Conservation (phyloP, 805 yeast species). For the Candida nonsorbophila region DNA sequence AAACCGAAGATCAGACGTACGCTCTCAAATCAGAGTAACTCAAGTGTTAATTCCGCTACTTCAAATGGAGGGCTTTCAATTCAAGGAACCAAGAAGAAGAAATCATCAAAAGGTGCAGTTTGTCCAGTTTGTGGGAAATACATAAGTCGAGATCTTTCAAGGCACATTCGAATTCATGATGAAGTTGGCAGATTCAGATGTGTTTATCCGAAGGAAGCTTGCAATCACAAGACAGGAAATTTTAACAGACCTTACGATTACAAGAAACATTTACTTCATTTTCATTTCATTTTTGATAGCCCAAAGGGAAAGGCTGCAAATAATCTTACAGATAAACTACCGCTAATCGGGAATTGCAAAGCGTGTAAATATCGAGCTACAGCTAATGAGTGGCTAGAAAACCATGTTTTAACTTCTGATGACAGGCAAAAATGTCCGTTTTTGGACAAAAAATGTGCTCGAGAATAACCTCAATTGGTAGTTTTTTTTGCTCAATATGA, state of each 20-base stretch:
- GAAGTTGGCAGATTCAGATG: slow-evolving; percentile 40
- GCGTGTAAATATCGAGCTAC: slow-evolving; percentile 45
- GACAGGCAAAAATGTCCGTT: slow-evolving; percentile 15
- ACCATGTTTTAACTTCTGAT: slow-evolving; percentile 42
- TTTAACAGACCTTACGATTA: slow-evolving; percentile 43
- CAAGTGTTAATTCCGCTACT: slow-evolving; percentile 9
- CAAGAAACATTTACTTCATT: slow-evolving; percentile 39
- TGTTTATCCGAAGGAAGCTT: slow-evolving; percentile 32
- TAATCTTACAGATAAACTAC: slow-evolving; percentile 36
- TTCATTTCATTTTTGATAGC: slow-evolving; percentile 38
- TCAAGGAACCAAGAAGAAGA: slow-evolving; percentile 16
- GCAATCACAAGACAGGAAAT: slow-evolving; percentile 37
- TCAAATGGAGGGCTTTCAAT: slow-evolving; percentile 4
- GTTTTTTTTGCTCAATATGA: no score
- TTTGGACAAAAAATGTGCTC: slow-evolving; percentile 11
- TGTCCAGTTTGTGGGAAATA: slow-evolving; percentile 36
- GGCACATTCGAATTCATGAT: slow-evolving; percentile 41
- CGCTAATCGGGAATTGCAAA: slow-evolving; percentile 29
- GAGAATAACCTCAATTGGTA: slow-evolving; percentile 5
- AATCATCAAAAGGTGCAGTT: slow-evolving; percentile 28
- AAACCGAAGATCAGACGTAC: no score
- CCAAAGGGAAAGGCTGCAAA: slow-evolving; percentile 34
- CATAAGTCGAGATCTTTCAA: slow-evolving; percentile 35
- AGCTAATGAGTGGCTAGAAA: slow-evolving; percentile 53
- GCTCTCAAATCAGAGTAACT: slow-evolving; percentile 8